Evolutionary conservation across 2,329 filamentous ascomycete genomes (phyloP).

Genomic region (Mariannaea elegans): DNA sequence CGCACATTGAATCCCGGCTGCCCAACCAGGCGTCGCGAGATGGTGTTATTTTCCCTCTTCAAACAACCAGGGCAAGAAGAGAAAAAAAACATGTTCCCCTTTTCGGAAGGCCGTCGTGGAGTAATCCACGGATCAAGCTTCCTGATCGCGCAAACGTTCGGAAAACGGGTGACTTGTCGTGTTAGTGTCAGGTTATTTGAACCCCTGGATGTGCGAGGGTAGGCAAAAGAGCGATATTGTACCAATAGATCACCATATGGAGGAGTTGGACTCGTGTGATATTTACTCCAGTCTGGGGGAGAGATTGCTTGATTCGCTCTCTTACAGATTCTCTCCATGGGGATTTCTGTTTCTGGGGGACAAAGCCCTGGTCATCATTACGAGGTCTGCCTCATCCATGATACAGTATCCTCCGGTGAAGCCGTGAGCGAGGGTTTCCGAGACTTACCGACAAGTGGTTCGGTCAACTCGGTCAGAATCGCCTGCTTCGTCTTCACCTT

Average conservation of each 20-base stretch:
- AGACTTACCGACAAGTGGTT: background rate
- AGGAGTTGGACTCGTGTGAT: conserved; percentile 9
- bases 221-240: conserved; percentile 26
- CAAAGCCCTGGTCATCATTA: background rate
- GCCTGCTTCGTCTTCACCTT: background rate
- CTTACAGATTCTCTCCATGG: conserved; percentile 3
- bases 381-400: background rate
- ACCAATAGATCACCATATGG: conserved; percentile 4
- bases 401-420: background rate
- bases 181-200: conserved; percentile 14
- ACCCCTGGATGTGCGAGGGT: background rate
- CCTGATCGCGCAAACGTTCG: conserved; percentile 16
- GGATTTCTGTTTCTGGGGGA: background rate
- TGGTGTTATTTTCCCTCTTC: background rate
- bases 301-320: background rate
- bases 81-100: background rate
- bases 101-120: conserved; percentile 9
- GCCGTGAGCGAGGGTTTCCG: background rate
- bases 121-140: background rate
- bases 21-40: conserved; percentile 20
- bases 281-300: background rate
- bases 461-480: background rate
- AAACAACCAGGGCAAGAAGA: background rate
- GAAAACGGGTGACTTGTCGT: conserved; percentile 26
- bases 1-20: conserved; percentile 37